Conservation (phyloP, 2,329 filamentous ascomycete genomes). For the Nemania serpens region DNA sequence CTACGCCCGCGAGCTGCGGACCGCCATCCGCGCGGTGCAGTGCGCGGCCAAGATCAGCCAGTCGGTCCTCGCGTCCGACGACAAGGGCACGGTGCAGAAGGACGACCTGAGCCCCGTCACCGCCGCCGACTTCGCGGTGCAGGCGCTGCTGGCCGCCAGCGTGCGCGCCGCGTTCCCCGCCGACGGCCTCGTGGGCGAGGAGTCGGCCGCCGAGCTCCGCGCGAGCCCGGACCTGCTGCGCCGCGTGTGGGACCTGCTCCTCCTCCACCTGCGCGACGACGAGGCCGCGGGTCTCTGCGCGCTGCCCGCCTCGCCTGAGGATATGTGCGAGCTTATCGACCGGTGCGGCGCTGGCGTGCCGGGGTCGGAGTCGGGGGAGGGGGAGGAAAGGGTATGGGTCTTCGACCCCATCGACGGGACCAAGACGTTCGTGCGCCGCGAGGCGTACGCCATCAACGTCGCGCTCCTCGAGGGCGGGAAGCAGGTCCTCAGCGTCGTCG, state of each 20-base stretch:
- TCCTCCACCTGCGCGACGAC: constrained; percentile 42
- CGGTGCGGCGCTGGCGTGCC: constrained; percentile 51
- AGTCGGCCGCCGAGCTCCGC: constrained; percentile 55
- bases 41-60: constrained; percentile 55
- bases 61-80: constrained; percentile 50
- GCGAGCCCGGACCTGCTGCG: constrained; percentile 48
- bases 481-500: constrained; percentile 57
- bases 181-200: constrained; percentile 61
- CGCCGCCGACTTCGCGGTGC: constrained; percentile 63
- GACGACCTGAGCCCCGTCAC: constrained; percentile 62
- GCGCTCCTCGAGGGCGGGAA: constrained; percentile 55
- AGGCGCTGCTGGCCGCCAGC: constrained; percentile 58
- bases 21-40: constrained; percentile 40
- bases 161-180: constrained; percentile 55
- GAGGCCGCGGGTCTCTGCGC: constrained; percentile 36
- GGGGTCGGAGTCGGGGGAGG: constrained; percentile 46
- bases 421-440: constrained; percentile 57
- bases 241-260: constrained; percentile 54
- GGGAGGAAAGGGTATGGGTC: too few relatives aligned
- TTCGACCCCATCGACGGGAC: constrained; percentile 67
- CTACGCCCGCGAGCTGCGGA: constrained; percentile 37
- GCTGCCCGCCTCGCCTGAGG: constrained; percentile 46
- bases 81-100: constrained; percentile 58
- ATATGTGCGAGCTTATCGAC: constrained; percentile 60
- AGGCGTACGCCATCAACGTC: constrained; percentile 63